A percentile compares a stretch with the other conserved stretches of the same genome.
These are phyloP conservation scores for Dipteronia dyeriana DNA, from an alignment of 345 rosid species.

Conservation along the genomic window DNA sequence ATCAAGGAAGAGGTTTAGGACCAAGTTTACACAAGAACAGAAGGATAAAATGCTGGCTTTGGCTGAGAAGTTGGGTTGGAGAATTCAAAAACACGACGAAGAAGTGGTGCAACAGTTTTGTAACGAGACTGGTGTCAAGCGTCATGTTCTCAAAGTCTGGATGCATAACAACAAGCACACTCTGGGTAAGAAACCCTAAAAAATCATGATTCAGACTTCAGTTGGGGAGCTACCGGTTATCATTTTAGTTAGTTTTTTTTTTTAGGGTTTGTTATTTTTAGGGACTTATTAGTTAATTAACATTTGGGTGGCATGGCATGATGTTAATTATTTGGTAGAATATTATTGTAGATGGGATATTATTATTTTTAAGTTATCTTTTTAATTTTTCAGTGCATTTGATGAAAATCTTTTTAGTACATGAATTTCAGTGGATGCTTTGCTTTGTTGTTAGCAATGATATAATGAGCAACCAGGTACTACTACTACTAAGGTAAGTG, in stretches of 20 bases:
- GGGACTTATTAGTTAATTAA: background rate
- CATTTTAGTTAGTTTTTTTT: slow-evolving; percentile 14
- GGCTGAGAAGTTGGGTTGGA: slow-evolving; percentile 77
- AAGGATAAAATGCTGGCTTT: slow-evolving; percentile 73
- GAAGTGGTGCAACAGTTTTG: slow-evolving; percentile 66
- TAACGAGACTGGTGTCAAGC: slow-evolving; percentile 55
- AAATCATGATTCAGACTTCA: no score
- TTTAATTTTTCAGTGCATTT: slow-evolving; percentile 20
- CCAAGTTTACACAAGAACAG: slow-evolving; percentile 72
- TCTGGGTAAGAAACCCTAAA: slow-evolving; percentile 70
- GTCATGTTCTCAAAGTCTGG: slow-evolving; percentile 89
- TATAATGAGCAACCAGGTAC: slow-evolving; percentile 5
- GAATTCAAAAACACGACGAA: slow-evolving; percentile 82
- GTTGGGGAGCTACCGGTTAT: background rate
- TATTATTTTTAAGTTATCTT: background rate
- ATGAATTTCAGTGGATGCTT: slow-evolving; percentile 33
- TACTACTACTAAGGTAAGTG: background rate
- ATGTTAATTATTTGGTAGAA: slow-evolving; percentile 19
- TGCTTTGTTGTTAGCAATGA: slow-evolving; percentile 38
- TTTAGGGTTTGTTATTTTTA: slow-evolving; percentile 13
- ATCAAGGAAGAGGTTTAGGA: slow-evolving; percentile 62
- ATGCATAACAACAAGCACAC: slow-evolving; percentile 89
- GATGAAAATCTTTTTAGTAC: background rate
- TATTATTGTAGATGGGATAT: slow-evolving; percentile 28
- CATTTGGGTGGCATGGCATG: slow-evolving; percentile 13